Base-by-base conservation (phyloP, 2,329 filamentous ascomycete species). In the Diaporthe citriasiana region DNA sequence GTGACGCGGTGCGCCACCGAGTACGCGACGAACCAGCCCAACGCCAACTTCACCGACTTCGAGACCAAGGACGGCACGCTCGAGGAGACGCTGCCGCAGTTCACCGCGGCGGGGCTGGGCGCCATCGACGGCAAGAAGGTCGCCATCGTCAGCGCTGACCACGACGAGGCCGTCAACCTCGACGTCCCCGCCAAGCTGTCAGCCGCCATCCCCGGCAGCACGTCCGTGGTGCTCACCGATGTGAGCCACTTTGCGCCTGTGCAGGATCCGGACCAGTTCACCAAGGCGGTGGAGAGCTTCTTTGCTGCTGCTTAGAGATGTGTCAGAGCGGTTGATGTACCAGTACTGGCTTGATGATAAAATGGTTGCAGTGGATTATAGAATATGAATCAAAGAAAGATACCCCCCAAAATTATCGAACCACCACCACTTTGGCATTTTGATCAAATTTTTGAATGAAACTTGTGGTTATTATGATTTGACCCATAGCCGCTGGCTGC, bases 221-320 rank as follows among this genome's bases (percentile, higher is more conserved):
- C 78, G 70, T 71, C 83, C 57, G 77, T 80, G 50, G 83, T 82
- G 10, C 75, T 86, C 74, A 79, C 74, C 1, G 80, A 79, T 1
- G 84, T 85, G 8, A 85, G 84, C 74, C 84, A 86, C 74, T 86
- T 86, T 76, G 84, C 84, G 47, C 84, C 84, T 1, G 45, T 85
- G 22, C 84, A 86, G 76, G 81, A 85, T 76, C 82, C 84, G 4
- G 78, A 76, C 2, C 79, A 82, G 74, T 84, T 84, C 66, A 78
- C 82, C 3, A 73, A 75, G 17, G 81, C 81, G 27, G 77, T 83
- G 8, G 75, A 79, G 74, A 73, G 77, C 33, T 83, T 81, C 51
- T 77, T 83, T 17, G 47, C 47, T 68, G 63, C 63, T 13, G 38
- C 40, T 33, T 65, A 65, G 42, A 50, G 42, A 1, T 7, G 9